Percentiles rank a stretch among this genome's conserved stretches.
phyloP scores from a whole-genome alignment of 164 flowering plant genomes.

The Magnolia kwangsiensis region DNA sequence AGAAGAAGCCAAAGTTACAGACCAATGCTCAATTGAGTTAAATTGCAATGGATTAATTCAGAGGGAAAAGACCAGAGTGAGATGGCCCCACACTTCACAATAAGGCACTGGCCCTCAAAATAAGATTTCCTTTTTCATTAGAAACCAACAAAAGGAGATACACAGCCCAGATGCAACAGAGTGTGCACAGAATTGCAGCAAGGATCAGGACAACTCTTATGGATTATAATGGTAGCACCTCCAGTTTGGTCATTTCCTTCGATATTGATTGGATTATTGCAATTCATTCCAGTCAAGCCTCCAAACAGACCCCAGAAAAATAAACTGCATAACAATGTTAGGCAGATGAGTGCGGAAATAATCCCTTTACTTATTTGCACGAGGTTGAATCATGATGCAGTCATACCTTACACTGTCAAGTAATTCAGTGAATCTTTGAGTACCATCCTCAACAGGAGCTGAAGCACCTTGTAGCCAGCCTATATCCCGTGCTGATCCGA shows the following conservation, averaged over 20 bases:
- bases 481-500: constrained; percentile 95
- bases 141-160: no score
- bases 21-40: background rate
- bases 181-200: no score
- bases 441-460: constrained; percentile 88
- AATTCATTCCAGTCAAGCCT: background rate
- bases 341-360: constrained; percentile 4
- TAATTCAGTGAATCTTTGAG: constrained; percentile 64
- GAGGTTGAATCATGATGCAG: background rate
- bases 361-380: background rate
- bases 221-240: background rate
- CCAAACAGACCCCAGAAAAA: background rate
- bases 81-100: no score
- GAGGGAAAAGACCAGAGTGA: no score
- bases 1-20: background rate
- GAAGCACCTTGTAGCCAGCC: constrained; percentile 83
- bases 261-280: background rate
- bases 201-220: no score
- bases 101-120: no score
- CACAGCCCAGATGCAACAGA: no score
- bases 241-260: background rate
- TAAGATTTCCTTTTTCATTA: no score
- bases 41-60: background rate
- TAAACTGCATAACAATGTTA: background rate
- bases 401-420: constrained; percentile 67